Percentiles rank a stretch among this genome's conserved stretches.
phyloP scores from a whole-genome alignment of 352 stramenopile species.

The Globisporangium acanthophoron region DNA sequence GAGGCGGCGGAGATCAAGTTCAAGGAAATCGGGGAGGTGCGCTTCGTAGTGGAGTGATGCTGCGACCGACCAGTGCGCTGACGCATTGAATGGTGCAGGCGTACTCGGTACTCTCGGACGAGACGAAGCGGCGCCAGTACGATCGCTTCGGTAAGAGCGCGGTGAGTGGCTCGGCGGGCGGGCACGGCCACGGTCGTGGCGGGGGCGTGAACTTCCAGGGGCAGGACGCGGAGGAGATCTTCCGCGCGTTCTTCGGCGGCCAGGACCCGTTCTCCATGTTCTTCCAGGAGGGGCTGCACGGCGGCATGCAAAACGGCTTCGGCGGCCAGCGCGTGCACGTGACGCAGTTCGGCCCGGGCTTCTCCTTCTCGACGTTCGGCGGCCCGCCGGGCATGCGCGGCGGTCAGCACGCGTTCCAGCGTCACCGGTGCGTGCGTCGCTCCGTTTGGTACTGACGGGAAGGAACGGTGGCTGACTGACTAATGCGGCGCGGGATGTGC shows the following conservation, averaged over 20 bases:
- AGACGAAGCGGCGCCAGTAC: slow-evolving; percentile 84
- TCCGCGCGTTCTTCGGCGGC: slow-evolving; percentile 75
- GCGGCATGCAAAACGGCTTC: slow-evolving; percentile 38
- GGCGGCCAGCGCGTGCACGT: slow-evolving; percentile 62
- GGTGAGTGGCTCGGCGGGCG: slow-evolving; percentile 33
- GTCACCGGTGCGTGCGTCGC: slow-evolving; percentile 31
- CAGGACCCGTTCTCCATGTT: slow-evolving; percentile 84
- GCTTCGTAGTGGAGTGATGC: background rate
- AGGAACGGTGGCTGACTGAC: background rate
- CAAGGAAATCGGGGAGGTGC: slow-evolving; percentile 81
- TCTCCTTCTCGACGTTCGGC: slow-evolving; percentile 73
- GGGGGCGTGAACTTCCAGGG: slow-evolving; percentile 60
- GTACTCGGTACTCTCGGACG: slow-evolving; percentile 90
- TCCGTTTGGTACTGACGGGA: too few species aligned
- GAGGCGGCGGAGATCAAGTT: slow-evolving; percentile 87
- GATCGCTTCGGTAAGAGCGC: slow-evolving; percentile 88
- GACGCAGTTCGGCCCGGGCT: slow-evolving; percentile 74
- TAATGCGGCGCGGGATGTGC: background rate
- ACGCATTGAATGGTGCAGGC: slow-evolving; percentile 28
- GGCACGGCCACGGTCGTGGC: slow-evolving; percentile 17
- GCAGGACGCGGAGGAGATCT: slow-evolving; percentile 78
- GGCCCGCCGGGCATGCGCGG: slow-evolving; percentile 43
- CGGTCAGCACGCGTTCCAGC: slow-evolving; percentile 37
- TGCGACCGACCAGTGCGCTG: background rate
- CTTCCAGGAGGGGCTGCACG: slow-evolving; percentile 68